These are phyloP conservation scores for Wallemia ichthyophaga DNA, from an alignment of 1,284 basidiomycete genomes.

Conservation along the genomic window DNA sequence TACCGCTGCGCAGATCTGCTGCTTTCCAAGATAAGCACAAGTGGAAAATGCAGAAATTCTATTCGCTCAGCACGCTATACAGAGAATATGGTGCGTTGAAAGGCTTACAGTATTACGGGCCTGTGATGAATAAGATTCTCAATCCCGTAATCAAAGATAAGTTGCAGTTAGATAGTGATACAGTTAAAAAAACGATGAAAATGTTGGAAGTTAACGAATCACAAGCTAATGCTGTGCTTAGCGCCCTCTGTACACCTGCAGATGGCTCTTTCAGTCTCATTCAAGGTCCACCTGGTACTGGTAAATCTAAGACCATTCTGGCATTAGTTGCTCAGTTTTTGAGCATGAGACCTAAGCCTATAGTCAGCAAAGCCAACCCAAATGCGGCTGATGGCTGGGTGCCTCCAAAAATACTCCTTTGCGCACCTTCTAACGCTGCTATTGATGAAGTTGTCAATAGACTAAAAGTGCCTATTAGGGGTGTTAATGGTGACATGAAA, in stretches of 20 bases:
- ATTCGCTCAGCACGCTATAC: constrained; percentile 59
- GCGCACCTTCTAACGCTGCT: constrained; percentile 93
- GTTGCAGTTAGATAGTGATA: constrained; percentile 22
- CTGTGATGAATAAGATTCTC: constrained; percentile 22
- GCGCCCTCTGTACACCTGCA: constrained; percentile 15
- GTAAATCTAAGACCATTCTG: constrained; percentile 94
- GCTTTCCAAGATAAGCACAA: constrained; percentile 2
- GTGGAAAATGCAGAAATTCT: constrained; percentile 1
- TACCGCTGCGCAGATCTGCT: not conserved
- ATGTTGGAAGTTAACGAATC: constrained; percentile 63
- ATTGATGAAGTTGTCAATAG: constrained; percentile 87
- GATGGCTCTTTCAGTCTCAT: constrained; percentile 57
- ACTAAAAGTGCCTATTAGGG: constrained; percentile 43
- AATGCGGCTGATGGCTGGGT: constrained; percentile 17
- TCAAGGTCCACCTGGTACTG: constrained; percentile 93
- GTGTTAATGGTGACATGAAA: constrained; percentile 25
- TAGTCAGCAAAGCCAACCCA: constrained; percentile 12
- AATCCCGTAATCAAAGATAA: constrained; percentile 26
- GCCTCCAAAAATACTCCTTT: constrained; percentile 48
- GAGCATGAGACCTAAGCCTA: constrained; percentile 25
- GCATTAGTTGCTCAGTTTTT: constrained; percentile 67
- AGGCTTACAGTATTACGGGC: constrained; percentile 43
- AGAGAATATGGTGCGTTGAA: constrained; percentile 73
- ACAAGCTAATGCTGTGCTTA: constrained; percentile 73
- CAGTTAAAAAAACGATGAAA: constrained; percentile 32